Conservation (phyloP, 2,329 filamentous ascomycete species). For the Thielaviopsis euricoi region DNA sequence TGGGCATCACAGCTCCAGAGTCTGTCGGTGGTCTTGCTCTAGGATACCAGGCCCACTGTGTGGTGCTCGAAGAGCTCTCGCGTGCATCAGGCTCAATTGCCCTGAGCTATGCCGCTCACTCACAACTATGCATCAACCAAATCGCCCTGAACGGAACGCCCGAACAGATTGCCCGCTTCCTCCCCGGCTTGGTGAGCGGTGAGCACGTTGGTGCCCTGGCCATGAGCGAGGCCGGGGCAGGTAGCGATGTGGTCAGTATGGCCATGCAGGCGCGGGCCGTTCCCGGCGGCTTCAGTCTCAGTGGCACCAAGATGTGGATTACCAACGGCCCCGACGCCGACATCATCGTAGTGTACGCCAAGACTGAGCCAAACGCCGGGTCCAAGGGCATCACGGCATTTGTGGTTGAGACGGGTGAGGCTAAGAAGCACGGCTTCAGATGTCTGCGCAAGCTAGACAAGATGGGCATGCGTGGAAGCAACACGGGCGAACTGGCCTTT, state of each 20-base stretch:
- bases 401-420: slow-evolving; percentile 48
- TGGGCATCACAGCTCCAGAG: slow-evolving; percentile 88
- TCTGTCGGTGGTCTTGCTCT: slow-evolving; percentile 77
- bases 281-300: slow-evolving; percentile 71
- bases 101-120: slow-evolving; percentile 88
- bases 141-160: slow-evolving; percentile 71
- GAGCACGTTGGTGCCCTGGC: slow-evolving; percentile 73
- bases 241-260: slow-evolving; percentile 92
- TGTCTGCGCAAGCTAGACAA: slow-evolving; percentile 89
- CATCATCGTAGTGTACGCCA: slow-evolving; percentile 88
- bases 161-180: slow-evolving; percentile 63
- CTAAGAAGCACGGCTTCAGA: slow-evolving; percentile 49
- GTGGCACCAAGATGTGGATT: slow-evolving; percentile 98
- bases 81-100: slow-evolving; percentile 71
- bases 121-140: slow-evolving; percentile 92
- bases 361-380: slow-evolving; percentile 64
- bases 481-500: slow-evolving; percentile 87
- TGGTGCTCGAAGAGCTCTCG: slow-evolving; percentile 90
- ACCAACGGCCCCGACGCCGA: slow-evolving; percentile 96
- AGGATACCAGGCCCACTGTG: slow-evolving; percentile 92
- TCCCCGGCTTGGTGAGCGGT: slow-evolving; percentile 69
- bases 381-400: slow-evolving; percentile 93
- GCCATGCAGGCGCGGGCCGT: slow-evolving; percentile 66
- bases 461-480: slow-evolving; percentile 92
- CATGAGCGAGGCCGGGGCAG: slow-evolving; percentile 86